Evolutionary conservation across 2,329 filamentous ascomycete species (phyloP), one percentile per base, ranked within the genome.

Genomic region (Hawksworthiomyces lignivorus): DNA sequence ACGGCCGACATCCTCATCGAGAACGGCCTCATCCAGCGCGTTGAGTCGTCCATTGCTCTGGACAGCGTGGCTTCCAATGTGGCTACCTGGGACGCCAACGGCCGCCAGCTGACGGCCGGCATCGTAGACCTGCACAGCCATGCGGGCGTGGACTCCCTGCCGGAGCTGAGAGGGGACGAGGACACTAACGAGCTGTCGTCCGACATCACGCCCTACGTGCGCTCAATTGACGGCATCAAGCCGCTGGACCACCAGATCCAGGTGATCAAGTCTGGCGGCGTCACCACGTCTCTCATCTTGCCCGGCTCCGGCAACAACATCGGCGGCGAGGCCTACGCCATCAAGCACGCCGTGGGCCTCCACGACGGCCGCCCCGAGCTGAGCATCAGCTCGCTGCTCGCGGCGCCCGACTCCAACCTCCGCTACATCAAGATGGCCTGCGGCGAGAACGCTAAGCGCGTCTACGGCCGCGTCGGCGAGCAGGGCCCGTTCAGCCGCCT

Each of bases 391-490:
- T 75, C 82, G 49, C 69, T 84, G 64, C 65, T 84, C 9, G 80
- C 81, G 1, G 77, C 83, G 39, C 80, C 80, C 1, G 78, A 81
- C 31, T 67, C 68, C 18, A 82, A 79, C 74, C 45, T 49, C 29
- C 69, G 82, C 17, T 85, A 82, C 57, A 82, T 86, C 69, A 85
- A 86, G 63, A 85, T 85, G 80, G 82, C 82, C 0, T 85, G 80
- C 49, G 81, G 81, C 27, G 81, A 85, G 60, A 85, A 85, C 51
- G 65, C 80, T 2, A 83, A 83, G 62, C 62, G 69, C 1, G 62
- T 77, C 1, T 81, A 83, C 46, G 78, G 78, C 9, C 65, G 64
- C 34, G 53, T 62, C 5, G 76, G 75, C 19, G 65, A 69, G 39
- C 63, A 64, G 34, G 72, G 74, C 0, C 78, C 77, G 1, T 68